Conservation (phyloP, 179 eudicot genomes). For the Spergularia azorica region DNA sequence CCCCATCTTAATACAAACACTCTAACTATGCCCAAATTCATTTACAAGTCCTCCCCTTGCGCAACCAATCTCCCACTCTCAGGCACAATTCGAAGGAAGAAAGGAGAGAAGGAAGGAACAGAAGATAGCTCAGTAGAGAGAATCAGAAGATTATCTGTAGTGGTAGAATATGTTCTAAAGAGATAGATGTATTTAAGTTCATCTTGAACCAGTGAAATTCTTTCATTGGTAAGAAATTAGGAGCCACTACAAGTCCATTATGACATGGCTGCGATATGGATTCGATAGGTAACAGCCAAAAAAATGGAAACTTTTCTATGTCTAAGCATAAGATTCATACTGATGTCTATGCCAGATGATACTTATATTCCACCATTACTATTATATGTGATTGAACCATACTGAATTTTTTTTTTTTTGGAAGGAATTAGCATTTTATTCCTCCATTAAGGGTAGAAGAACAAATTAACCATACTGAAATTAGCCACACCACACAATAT, state of each 20-base stretch:
- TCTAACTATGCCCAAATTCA: too few relatives aligned
- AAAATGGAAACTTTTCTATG: background rate
- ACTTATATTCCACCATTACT: background rate
- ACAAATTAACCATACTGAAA: background rate
- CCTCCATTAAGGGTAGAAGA: too few relatives aligned
- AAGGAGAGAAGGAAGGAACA: too few relatives aligned
- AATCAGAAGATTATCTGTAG: background rate
- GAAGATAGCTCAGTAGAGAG: background rate
- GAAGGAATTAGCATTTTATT: too few relatives aligned
- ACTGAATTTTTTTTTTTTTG: too few relatives aligned
- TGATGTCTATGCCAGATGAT: background rate
- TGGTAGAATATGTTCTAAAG: slow-evolving; percentile 9
- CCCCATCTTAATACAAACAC: too few relatives aligned
- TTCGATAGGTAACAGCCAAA: slow-evolving; percentile 1
- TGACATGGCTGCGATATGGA: slow-evolving; percentile 2
- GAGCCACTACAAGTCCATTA: slow-evolving; percentile 1
- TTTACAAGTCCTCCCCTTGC: too few relatives aligned
- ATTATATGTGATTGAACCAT: too few relatives aligned
- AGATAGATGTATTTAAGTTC: background rate
- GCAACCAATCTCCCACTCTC: too few relatives aligned
- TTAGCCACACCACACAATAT: slow-evolving; percentile 7
- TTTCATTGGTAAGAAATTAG: slow-evolving; percentile 3
- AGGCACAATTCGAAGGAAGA: too few relatives aligned
- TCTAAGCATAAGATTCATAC: slow-evolving; percentile 29
- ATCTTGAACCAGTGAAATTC: background rate